These are phyloP conservation scores for Blastomyces emzantsi DNA, from an alignment of 2,329 filamentous ascomycete species.

Conservation along the genomic window DNA sequence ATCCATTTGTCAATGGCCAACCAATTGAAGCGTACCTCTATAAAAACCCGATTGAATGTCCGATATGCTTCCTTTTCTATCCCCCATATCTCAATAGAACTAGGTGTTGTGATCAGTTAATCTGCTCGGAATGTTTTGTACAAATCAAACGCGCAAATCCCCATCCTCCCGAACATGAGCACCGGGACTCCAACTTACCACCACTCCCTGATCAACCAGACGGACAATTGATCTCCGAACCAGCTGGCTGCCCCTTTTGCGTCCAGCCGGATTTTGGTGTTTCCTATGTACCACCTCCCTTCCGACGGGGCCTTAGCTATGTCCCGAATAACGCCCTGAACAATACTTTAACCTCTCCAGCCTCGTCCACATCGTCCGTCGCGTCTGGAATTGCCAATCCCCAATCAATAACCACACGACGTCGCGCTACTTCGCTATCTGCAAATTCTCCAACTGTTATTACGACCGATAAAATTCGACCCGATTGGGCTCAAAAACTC, in stretches of 20 bases:
- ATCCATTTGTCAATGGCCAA: slow-evolving; percentile 90
- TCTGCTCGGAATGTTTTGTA: slow-evolving; percentile 98
- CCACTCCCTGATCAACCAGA: slow-evolving; percentile 39
- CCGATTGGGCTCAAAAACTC: slow-evolving; percentile 90
- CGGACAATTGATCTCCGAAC: slow-evolving; percentile 72
- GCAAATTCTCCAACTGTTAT: slow-evolving; percentile 78
- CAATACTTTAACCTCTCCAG: slow-evolving; percentile 54
- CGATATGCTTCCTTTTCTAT: slow-evolving; percentile 94
- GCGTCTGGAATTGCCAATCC: slow-evolving; percentile 45
- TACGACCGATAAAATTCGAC: slow-evolving; percentile 83
- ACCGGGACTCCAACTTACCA: slow-evolving; percentile 35
- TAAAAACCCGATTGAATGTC: slow-evolving; percentile 82
- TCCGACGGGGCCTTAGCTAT: slow-evolving; percentile 73
- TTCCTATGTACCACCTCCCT: slow-evolving; percentile 84
- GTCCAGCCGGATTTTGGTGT: slow-evolving; percentile 92
- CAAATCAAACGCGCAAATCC: slow-evolving; percentile 95
- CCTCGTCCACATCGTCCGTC: slow-evolving; percentile 79
- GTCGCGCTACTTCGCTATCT: slow-evolving; percentile 62
- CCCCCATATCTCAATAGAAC: slow-evolving; percentile 91
- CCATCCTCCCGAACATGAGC: slow-evolving; percentile 71
- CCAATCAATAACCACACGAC: slow-evolving; percentile 36
- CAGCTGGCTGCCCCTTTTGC: slow-evolving; percentile 89
- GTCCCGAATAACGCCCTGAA: slow-evolving; percentile 44
- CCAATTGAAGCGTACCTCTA: slow-evolving; percentile 88
- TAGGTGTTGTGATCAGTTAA: slow-evolving; percentile 87